Evolutionary conservation across 148 eudicot genomes (phyloP).

Genomic region (Camellia lanceoleosa): DNA sequence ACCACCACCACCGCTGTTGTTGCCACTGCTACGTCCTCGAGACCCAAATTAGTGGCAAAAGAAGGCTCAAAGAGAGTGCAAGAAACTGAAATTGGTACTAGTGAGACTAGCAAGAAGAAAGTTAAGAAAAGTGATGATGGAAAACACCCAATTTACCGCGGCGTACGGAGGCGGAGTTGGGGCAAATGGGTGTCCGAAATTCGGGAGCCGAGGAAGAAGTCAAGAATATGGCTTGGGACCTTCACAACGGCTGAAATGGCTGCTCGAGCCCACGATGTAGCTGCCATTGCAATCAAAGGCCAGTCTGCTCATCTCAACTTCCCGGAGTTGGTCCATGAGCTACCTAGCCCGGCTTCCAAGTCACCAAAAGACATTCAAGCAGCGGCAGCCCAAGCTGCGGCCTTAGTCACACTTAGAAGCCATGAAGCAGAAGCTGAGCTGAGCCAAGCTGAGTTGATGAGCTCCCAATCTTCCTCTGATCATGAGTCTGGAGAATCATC

Average conservation of each 20-base stretch:
- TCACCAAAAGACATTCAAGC: slow-evolving; percentile 55
- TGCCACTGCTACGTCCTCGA: not conserved
- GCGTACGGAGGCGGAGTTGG: slow-evolving; percentile 52
- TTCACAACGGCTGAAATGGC: slow-evolving; percentile 52
- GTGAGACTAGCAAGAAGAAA: not conserved
- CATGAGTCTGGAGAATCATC: slow-evolving; percentile 12
- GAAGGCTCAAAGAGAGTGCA: not conserved
- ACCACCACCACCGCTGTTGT: not conserved
- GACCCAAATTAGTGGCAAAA: not conserved
- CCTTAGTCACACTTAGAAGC: slow-evolving; percentile 9
- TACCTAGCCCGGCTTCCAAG: slow-evolving; percentile 42
- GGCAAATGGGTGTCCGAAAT: slow-evolving; percentile 64
- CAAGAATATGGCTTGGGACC: slow-evolving; percentile 58
- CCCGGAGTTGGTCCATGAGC: slow-evolving; percentile 33
- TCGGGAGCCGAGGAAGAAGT: slow-evolving; percentile 47
- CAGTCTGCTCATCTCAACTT: slow-evolving; percentile 37
- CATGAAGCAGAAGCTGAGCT: not conserved
- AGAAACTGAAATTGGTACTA: not conserved
- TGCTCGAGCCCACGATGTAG: slow-evolving; percentile 61
- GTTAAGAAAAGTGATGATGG: slow-evolving; percentile 10
- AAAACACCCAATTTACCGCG: slow-evolving; percentile 36
- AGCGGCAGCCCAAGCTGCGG: slow-evolving; percentile 49
- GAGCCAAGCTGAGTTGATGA: slow-evolving; percentile 14
- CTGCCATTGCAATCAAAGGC: slow-evolving; percentile 53
- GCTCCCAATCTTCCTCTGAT: not conserved